Evolutionary conservation across 2,329 filamentous ascomycete species (phyloP).

Genomic region (Clarireedia homoeocarpa): DNA sequence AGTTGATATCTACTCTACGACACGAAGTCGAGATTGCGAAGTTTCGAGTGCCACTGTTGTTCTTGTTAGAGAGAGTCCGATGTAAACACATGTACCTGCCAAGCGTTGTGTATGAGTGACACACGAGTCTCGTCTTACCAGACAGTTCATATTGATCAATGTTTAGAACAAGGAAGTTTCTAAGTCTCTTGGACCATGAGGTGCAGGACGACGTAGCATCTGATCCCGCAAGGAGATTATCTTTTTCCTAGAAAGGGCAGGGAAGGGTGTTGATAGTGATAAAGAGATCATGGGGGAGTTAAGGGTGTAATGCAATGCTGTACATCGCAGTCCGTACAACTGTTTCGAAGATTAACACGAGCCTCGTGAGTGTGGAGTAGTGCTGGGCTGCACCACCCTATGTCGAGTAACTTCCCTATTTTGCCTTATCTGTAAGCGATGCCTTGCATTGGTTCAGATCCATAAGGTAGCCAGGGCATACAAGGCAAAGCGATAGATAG

Average conservation of each 20-base stretch:
- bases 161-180: not conserved
- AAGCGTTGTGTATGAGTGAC: not conserved
- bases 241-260: not conserved
- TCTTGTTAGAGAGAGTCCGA: not conserved
- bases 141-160: conserved; percentile 2
- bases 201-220: not conserved
- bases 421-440: not conserved
- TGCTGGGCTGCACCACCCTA: not conserved
- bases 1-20: not conserved
- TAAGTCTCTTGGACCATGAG: not conserved
- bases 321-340: not conserved
- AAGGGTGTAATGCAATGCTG: not conserved
- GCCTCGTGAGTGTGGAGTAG: conserved; percentile 6
- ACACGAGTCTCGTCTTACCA: conserved; percentile 1
- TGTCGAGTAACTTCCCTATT: not conserved
- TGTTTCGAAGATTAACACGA: conserved; percentile 6
- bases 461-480: not conserved
- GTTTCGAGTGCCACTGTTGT: not conserved
- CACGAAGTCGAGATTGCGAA: not conserved
- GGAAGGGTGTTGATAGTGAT: not conserved
- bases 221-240: not conserved
- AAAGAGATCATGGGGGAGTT: not conserved
- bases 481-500: not conserved
- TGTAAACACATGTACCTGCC: conserved; percentile 5
- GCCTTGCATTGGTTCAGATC: not conserved